Evolutionary conservation across 202 grass and related monocot species (phyloP).

Genomic region (Musa balbisiana): DNA sequence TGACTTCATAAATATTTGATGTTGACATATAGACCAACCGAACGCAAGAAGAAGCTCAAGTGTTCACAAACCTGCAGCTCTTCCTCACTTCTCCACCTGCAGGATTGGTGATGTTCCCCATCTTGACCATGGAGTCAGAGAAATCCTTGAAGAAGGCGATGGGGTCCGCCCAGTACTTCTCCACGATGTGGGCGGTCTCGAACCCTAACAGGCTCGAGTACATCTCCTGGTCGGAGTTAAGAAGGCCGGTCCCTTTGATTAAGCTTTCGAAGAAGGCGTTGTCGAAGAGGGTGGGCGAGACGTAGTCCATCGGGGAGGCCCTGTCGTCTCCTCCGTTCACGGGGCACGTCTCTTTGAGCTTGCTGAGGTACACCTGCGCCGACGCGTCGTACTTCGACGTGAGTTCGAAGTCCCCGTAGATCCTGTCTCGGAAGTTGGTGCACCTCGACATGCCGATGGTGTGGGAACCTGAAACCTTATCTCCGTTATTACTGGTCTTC

Average conservation of each 20-base stretch:
- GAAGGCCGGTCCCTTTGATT: constrained; percentile 62
- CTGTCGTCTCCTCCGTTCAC: constrained; percentile 54
- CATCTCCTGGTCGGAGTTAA: constrained; percentile 99
- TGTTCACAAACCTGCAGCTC: constrained; percentile 93
- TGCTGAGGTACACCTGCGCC: constrained; percentile 49
- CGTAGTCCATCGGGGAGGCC: constrained; percentile 63
- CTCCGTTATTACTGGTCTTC: not conserved
- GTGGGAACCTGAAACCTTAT: constrained; percentile 52
- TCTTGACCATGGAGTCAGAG: constrained; percentile 94
- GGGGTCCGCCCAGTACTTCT: constrained; percentile 68
- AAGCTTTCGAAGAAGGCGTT: constrained; percentile 72
- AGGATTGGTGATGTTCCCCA: constrained; percentile 92
- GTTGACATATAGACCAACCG: too few relatives aligned
- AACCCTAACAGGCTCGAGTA: constrained; percentile 63
- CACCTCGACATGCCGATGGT: constrained; percentile 82
- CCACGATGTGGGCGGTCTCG: constrained; percentile 57
- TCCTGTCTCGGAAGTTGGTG: constrained; percentile 62
- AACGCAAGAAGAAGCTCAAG: constrained; percentile 8
- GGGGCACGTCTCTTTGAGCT: constrained; percentile 67
- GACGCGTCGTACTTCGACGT: constrained; percentile 50
- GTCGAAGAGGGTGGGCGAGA: constrained; percentile 50
- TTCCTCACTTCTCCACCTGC: constrained; percentile 78
- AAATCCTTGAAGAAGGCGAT: constrained; percentile 79
- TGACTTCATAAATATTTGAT: too few relatives aligned
- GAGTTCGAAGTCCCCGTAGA: constrained; percentile 70